Evolutionary conservation across 129 eudicot species (phyloP).

Genomic region (Artemisia annua): DNA sequence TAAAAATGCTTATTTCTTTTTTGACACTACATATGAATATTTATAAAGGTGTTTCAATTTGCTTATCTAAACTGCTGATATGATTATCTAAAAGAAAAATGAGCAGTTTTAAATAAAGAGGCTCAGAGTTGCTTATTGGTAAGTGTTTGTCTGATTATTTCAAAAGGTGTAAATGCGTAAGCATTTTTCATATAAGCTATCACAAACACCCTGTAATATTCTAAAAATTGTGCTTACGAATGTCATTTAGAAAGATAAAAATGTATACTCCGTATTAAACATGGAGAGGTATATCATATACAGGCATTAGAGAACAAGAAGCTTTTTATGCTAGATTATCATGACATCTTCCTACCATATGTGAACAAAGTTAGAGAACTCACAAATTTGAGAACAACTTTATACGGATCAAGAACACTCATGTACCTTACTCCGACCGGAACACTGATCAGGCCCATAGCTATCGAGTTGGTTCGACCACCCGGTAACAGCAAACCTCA

Average conservation of each 20-base stretch:
- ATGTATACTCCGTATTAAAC: background rate
- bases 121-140: no score
- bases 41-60: no score
- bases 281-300: slow-evolving; percentile 16
- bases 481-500: slow-evolving; percentile 52
- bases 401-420: slow-evolving; percentile 74
- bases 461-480: slow-evolving; percentile 63
- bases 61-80: no score
- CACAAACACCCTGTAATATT: no score
- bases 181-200: no score
- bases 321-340: slow-evolving; percentile 70
- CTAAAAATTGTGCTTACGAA: background rate
- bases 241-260: background rate
- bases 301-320: slow-evolving; percentile 69
- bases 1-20: no score
- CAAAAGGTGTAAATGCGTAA: no score
- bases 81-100: no score
- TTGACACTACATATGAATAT: no score
- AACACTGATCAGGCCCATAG: slow-evolving; percentile 60
- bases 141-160: no score
- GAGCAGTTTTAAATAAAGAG: no score
- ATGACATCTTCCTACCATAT: slow-evolving; percentile 64
- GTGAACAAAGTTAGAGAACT: slow-evolving; percentile 60
- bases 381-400: slow-evolving; percentile 50
- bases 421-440: slow-evolving; percentile 54